Percentiles rank a stretch among this genome's conserved stretches.
These are phyloP conservation scores for Backusella sp. DNA, from an alignment of 192 early-diverging fungal genomes.

Conservation along the genomic window DNA sequence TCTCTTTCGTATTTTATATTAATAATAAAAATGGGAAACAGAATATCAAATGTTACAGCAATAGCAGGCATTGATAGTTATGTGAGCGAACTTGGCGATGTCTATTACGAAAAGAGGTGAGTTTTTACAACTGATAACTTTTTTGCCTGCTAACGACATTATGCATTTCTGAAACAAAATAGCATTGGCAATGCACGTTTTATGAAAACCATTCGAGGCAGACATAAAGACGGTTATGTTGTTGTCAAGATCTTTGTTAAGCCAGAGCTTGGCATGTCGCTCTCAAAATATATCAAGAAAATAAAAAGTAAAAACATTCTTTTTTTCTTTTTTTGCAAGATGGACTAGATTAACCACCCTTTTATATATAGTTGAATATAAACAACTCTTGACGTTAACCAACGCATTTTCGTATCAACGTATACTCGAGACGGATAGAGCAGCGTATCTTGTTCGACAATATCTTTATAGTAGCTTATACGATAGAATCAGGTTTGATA, in stretches of 20 bases:
- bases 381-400: constrained; percentile 62
- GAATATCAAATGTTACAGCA: constrained; percentile 64
- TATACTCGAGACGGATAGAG: constrained; percentile 86
- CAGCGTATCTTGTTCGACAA: constrained; percentile 88
- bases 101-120: constrained; percentile 72
- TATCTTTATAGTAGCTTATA: constrained; percentile 92
- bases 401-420: constrained; percentile 79
- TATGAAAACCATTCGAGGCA: constrained; percentile 91
- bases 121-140: not conserved
- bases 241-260: constrained; percentile 95
- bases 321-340: not conserved
- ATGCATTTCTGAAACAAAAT: not conserved
- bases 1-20: too few relatives aligned
- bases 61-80: constrained; percentile 71
- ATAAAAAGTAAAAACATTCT: constrained; percentile 50
- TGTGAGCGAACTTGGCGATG: constrained; percentile 67
- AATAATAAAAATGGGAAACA: constrained; percentile 17
- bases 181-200: constrained; percentile 91
- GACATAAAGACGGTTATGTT: constrained; percentile 76
- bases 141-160: not conserved
- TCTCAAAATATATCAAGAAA: constrained; percentile 51
- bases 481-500: constrained; percentile 82
- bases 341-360: not conserved
- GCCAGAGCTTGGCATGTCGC: constrained; percentile 62
- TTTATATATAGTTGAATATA: constrained; percentile 56